Evolutionary conservation across 805 yeast species (phyloP).

Genomic region (Candida saitoana): DNA sequence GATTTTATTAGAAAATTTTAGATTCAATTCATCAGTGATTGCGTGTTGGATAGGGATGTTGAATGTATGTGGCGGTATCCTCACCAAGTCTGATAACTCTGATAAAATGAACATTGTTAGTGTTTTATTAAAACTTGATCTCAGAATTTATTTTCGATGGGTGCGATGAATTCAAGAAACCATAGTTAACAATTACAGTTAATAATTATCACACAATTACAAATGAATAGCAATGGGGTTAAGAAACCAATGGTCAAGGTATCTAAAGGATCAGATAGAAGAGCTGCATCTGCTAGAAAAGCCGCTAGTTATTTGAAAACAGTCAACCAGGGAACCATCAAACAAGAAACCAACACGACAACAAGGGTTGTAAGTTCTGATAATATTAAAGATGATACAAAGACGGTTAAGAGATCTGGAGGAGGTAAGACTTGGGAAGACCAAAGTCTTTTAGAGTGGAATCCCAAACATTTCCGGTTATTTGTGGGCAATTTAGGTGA

Average conservation of each 20-base stretch:
- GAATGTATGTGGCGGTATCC: slow-evolving; percentile 85
- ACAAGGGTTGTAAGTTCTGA: background rate
- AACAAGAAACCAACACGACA: slow-evolving; percentile 15
- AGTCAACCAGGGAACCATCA: slow-evolving; percentile 5
- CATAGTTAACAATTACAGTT: too few species aligned
- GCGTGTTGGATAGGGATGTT: slow-evolving; percentile 68
- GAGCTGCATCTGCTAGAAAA: slow-evolving; percentile 49
- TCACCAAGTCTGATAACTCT: slow-evolving; percentile 74
- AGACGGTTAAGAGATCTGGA: slow-evolving; percentile 39
- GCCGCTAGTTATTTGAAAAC: slow-evolving; percentile 42
- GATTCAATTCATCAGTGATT: slow-evolving; percentile 73
- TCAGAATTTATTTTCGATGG: background rate
- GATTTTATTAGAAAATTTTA: slow-evolving; percentile 81
- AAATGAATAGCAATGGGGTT: slow-evolving; percentile 4
- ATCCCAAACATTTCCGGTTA: slow-evolving; percentile 64
- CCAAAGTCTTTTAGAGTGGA: slow-evolving; percentile 52
- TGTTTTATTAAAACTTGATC: background rate
- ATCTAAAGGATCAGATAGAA: slow-evolving; percentile 41
- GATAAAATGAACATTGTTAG: slow-evolving; percentile 78
- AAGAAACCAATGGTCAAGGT: slow-evolving; percentile 6
- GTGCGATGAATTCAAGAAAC: background rate
- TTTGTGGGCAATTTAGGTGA: slow-evolving; percentile 73
- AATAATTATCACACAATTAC: too few species aligned
- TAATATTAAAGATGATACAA: background rate
- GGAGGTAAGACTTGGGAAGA: slow-evolving; percentile 51